Evolutionary conservation across 2,329 filamentous ascomycete species (phyloP).

Genomic region (Byssothecium circinans): DNA sequence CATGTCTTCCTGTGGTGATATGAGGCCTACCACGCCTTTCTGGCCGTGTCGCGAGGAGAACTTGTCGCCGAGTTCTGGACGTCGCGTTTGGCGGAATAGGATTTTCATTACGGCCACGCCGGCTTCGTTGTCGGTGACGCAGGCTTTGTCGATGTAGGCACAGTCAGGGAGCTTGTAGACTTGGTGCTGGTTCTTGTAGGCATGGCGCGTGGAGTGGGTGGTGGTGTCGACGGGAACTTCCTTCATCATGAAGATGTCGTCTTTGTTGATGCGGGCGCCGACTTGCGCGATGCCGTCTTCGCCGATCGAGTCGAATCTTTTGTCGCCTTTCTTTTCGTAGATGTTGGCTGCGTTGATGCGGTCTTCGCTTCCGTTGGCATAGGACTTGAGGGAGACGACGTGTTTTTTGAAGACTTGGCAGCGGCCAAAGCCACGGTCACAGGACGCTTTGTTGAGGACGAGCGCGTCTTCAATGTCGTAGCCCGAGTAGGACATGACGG

Average conservation of each 20-base stretch:
- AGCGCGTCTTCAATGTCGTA: slow-evolving; percentile 99
- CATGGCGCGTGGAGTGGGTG: slow-evolving; percentile 67
- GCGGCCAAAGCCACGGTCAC: slow-evolving; percentile 91
- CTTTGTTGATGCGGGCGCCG: slow-evolving; percentile 73
- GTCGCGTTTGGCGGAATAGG: slow-evolving; percentile 90
- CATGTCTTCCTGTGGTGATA: slow-evolving; percentile 95
- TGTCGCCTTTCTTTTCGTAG: slow-evolving; percentile 51
- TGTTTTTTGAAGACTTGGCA: slow-evolving; percentile 99
- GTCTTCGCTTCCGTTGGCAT: slow-evolving; percentile 75
- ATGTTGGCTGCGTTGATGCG: slow-evolving; percentile 49
- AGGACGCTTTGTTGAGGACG: slow-evolving; percentile 93
- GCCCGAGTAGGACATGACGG: slow-evolving; percentile 98
- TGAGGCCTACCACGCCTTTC: slow-evolving; percentile 96
- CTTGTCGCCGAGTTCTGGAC: slow-evolving; percentile 95
- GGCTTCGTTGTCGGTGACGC: slow-evolving; percentile 83
- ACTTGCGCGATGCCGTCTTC: slow-evolving; percentile 87
- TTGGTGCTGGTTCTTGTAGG: slow-evolving; percentile 66
- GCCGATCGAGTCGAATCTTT: slow-evolving; percentile 70
- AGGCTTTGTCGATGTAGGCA: slow-evolving; percentile 92
- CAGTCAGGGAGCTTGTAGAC: slow-evolving; percentile 83
- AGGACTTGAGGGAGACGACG: slow-evolving; percentile 81
- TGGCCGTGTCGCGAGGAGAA: slow-evolving; percentile 98
- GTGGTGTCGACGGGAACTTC: slow-evolving; percentile 78
- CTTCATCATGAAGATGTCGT: slow-evolving; percentile 90
- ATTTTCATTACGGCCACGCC: slow-evolving; percentile 90